Base-by-base conservation (phyloP, 2,329 filamentous ascomycete species). In the Colletotrichum sp. region DNA sequence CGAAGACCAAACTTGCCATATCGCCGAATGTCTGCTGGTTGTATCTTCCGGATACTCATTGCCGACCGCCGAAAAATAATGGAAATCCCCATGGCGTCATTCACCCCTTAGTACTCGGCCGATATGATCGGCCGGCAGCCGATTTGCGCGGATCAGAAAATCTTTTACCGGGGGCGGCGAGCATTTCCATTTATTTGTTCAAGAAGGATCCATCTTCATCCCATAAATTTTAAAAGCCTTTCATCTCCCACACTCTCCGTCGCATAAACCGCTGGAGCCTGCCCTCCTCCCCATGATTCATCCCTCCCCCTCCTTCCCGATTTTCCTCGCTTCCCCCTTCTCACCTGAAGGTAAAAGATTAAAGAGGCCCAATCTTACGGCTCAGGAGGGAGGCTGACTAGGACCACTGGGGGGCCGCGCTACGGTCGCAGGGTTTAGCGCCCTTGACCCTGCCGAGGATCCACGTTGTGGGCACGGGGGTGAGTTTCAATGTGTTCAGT, bases 381-480 rank as follows among this genome's bases (percentile, higher is more conserved):
- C 58, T 36, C 68, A 70, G 68, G 68, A 70, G 68, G 58, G 68
- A 64, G 68, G 68, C 59, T 63, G 68, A 70, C 58, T 62, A 48
- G 43, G 43, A 48, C n/a, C 43, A 48, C 43, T 21, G n/a, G 10
- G 43, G 43, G 43, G n/a, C 69, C 73, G 64, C 52, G n/a, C 30
- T 21, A 48, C 26, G 24, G 32, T n/a, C 24, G 62, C 61, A 65
- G 55, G 73, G 24, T 63, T 72, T 72, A 67, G 73, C 73, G 69
- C 73, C 69, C 73, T 62, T 72, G 69, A 75, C 73, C 73, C 73
- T 72, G 69, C 56, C 14, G 13, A 32, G 38, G 69, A 74, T 68
- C 73, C 73, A 72, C 62, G 62, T 56, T 52, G 73, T 75, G 73
- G 73, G 38, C 62, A 72, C 62, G 72, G 68, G 69, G 68, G 52